Conservation (phyloP, 495 filamentous ascomycete species). For the Filosporella fistucella region DNA sequence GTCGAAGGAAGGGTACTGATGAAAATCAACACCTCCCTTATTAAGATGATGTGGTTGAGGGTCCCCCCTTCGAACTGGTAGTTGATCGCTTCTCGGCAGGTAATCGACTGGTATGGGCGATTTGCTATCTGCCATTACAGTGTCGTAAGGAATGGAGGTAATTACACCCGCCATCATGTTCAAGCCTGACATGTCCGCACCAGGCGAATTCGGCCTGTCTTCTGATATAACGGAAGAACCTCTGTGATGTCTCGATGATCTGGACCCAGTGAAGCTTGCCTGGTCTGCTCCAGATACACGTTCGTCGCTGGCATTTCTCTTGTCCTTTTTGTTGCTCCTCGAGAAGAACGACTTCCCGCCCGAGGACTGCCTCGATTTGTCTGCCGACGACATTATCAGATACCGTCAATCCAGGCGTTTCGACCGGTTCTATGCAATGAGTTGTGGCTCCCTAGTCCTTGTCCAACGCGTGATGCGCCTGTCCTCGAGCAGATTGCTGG, state of each 20-base stretch:
- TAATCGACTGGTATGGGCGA: slow-evolving; percentile 75
- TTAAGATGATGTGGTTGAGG: slow-evolving; percentile 78
- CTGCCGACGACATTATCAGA: slow-evolving; percentile 28
- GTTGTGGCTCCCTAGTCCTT: slow-evolving; percentile 9
- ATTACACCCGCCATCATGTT: slow-evolving; percentile 81
- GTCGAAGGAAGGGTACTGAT: slow-evolving; percentile 83
- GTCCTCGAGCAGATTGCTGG: slow-evolving; percentile 2
- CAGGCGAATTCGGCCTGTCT: slow-evolving; percentile 52
- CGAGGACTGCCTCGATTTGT: slow-evolving; percentile 78
- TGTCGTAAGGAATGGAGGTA: slow-evolving; percentile 87
- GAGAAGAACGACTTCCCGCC: slow-evolving; percentile 86
- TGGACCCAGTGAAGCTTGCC: slow-evolving; percentile 50
- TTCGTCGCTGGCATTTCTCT: slow-evolving; percentile 47
- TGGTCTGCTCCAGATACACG: slow-evolving; percentile 41
- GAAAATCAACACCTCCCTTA: slow-evolving; percentile 72
- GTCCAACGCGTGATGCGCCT: slow-evolving; percentile 11
- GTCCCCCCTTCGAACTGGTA: slow-evolving; percentile 57
- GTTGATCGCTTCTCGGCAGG: slow-evolving; percentile 65
- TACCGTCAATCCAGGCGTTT: slow-evolving; percentile 9
- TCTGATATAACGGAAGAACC: slow-evolving; percentile 72
- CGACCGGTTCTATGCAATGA: slow-evolving; percentile 2
- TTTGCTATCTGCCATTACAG: slow-evolving; percentile 56
- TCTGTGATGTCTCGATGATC: slow-evolving; percentile 75
- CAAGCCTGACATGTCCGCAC: slow-evolving; percentile 44
- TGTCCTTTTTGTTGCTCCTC: slow-evolving; percentile 67